Percentiles rank a stretch among this genome's conserved stretches.
These are phyloP conservation scores for Phytophthora palmivora DNA, from an alignment of 352 stramenopile genomes.

Conservation along the genomic window DNA sequence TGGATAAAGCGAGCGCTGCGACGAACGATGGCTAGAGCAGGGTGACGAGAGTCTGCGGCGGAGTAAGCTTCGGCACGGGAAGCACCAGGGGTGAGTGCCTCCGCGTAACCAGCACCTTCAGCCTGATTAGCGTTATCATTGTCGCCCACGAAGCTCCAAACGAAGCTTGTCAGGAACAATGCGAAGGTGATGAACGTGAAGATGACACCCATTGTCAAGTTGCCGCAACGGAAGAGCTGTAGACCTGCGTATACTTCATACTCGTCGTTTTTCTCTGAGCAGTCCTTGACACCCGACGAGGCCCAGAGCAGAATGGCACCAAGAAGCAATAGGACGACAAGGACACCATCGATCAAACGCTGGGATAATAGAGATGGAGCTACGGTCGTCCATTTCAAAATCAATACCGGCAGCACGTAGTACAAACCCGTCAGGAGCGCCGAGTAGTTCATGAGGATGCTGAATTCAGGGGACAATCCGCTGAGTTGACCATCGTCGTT, in stretches of 20 bases:
- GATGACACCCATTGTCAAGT: slow-evolving; percentile 35
- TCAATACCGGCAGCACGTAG: slow-evolving; percentile 80
- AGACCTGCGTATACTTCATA: slow-evolving; percentile 29
- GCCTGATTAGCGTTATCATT: slow-evolving; percentile 6
- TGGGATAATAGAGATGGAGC: slow-evolving; percentile 28
- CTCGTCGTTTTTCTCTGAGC: slow-evolving; percentile 32
- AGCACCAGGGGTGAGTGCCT: slow-evolving; percentile 11
- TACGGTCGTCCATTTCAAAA: slow-evolving; percentile 52
- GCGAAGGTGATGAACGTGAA: slow-evolving; percentile 36
- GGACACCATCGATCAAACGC: slow-evolving; percentile 22
- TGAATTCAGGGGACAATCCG: slow-evolving; percentile 27
- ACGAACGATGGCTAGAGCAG: slow-evolving; percentile 25
- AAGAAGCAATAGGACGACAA: slow-evolving; percentile 26
- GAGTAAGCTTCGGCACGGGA: slow-evolving; percentile 19
- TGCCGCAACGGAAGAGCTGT: slow-evolving; percentile 30
- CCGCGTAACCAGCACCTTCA: slow-evolving; percentile 20
- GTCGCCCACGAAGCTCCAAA: slow-evolving; percentile 31
- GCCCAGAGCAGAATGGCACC: slow-evolving; percentile 34
- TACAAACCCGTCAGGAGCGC: slow-evolving; percentile 64
- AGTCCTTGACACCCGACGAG: slow-evolving; percentile 43
- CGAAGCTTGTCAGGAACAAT: slow-evolving; percentile 32
- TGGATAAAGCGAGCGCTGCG: slow-evolving; percentile 33
- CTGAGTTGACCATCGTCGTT: slow-evolving; percentile 24
- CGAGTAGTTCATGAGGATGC: slow-evolving; percentile 69
- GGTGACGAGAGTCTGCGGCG: slow-evolving; percentile 20